Evolutionary conservation across 371 early-diverging fungal genomes (phyloP).

Genomic region (Choanephora cucurbitarum): DNA sequence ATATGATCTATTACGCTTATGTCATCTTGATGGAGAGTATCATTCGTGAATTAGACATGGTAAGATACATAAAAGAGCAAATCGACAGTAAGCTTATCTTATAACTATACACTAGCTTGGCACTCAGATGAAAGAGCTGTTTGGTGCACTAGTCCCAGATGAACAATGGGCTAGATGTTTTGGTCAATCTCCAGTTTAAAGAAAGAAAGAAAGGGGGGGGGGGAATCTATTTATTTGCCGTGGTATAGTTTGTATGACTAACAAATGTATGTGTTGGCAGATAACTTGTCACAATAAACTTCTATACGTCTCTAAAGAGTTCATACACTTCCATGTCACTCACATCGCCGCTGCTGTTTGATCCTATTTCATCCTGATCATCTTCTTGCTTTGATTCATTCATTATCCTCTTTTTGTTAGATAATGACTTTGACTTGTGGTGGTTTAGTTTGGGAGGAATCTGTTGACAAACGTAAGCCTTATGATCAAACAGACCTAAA

Average conservation of each 20-base stretch:
- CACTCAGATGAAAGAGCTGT: slow-evolving; percentile 37
- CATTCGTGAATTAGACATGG: slow-evolving; percentile 76
- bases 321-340: slow-evolving; percentile 29
- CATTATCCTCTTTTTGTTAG: not conserved
- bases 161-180: slow-evolving; percentile 42
- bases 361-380: slow-evolving; percentile 16
- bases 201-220: no score
- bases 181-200: no score
- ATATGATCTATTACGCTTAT: slow-evolving; percentile 82
- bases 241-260: no score
- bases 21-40: slow-evolving; percentile 80
- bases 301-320: slow-evolving; percentile 21
- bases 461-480: slow-evolving; percentile 14
- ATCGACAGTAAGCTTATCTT: no score
- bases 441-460: slow-evolving; percentile 56
- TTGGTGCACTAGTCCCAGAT: slow-evolving; percentile 38
- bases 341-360: slow-evolving; percentile 19
- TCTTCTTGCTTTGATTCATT: slow-evolving; percentile 2
- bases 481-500: no score
- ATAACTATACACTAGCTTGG: slow-evolving; percentile 24
- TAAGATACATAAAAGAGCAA: slow-evolving; percentile 6
- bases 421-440: slow-evolving; percentile 17
- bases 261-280: no score
- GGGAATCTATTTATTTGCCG: no score
- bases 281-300: no score